Evolutionary conservation across 2,329 filamentous ascomycete genomes (phyloP), one percentile per base, ranked within the genome.

Genomic region (Fusarium liriodendri): DNA sequence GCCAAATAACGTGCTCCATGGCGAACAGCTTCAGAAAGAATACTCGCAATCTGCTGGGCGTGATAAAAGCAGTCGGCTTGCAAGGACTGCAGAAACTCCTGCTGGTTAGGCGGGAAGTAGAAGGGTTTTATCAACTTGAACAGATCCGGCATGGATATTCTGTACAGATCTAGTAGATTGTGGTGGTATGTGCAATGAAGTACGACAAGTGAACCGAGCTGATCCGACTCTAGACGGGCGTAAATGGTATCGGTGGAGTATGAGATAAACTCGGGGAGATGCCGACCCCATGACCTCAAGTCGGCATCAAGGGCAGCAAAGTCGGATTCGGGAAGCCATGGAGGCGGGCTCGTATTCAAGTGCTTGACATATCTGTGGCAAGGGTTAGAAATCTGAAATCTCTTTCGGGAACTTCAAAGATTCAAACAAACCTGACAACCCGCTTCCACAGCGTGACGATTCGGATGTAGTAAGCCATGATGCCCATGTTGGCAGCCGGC

Each of bases 151-250:
- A 86, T 83, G 14, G 84, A 83, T 62, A 86, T 82, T 32, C 85
- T 84, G 74, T 86, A 87, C 3, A 87, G 79, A 69, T 86, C 85
- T 6, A 86, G 77, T 42, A 84, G 81, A 55, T 84, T 85, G 72
- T 86, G 84, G 52, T 86, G 83, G 58, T 85, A 86, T 29, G 85
- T 86, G 72, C 84, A 86, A 72, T 86, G 85, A 10, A 86, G 80
- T 5, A 86, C 72, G 14, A 85, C 82, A 47, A 87, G 77, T 11
- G 84, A 84, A 16, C 85, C 85, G 0, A 86, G 80, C 70, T 87
- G 84, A 38, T 85, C 84, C 1, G 85, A 86, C 69, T 86, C 85
- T 22, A 85, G 81, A 13, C 85, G 83, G 4, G 84, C 84, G 67
- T 86, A 86, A 37, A 86, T 85, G 20, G 84, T 84, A 47, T 84